Evolutionary conservation across 2,329 filamentous ascomycete species (phyloP), one percentile per base, ranked within the genome.

Genomic region (Monascus ruber): DNA sequence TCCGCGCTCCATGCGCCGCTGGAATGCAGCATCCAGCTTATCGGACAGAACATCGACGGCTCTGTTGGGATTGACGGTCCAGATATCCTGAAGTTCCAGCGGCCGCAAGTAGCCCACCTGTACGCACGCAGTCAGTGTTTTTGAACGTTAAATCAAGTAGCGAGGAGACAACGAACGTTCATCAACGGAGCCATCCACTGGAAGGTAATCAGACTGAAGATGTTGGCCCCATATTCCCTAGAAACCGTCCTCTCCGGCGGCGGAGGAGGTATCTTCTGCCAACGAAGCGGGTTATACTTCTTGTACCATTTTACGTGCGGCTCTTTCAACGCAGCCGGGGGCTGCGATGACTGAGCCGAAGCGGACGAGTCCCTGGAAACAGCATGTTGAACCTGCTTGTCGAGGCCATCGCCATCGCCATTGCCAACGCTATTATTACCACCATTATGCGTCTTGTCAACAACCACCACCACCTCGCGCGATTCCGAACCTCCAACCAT

Each of bases 131-230:
- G 29, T 42, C 24, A 17, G 25, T 33, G n/a, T 32, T 27, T 9
- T 9, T 17, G 6, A 11, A 27, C 10, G 4, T 11, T 2, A 8
- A 8, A 17, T 25, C 7, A 26, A 17, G 26, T 34, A 11, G 31
- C 50, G 44, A 43, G 27, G 39, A 31, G 26, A 6, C 17, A 17
- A 68, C 75, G 65, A 60, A 82, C 81, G 46, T 65, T 72, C 88
- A 96, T 96, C 40, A 96, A 57, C 1, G 85, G 81, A 1, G 79
- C 78, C 72, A 95, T 89, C 89, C 89, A 96, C 58, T 86, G 77
- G 56, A 94, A 96, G 4, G 81, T 82, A 24, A 94, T 59, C 41
- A 71, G 59, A 63, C 85, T 94, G 46, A 91, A 73, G 53, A 87
- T 81, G 2, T 74, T 67, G 4, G 88, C 88, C 4, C 67, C 71